Percentiles rank a stretch among this genome's conserved stretches.
Conservation (phyloP, 2,329 filamentous ascomycete species). For the Boeremia exigua region DNA sequence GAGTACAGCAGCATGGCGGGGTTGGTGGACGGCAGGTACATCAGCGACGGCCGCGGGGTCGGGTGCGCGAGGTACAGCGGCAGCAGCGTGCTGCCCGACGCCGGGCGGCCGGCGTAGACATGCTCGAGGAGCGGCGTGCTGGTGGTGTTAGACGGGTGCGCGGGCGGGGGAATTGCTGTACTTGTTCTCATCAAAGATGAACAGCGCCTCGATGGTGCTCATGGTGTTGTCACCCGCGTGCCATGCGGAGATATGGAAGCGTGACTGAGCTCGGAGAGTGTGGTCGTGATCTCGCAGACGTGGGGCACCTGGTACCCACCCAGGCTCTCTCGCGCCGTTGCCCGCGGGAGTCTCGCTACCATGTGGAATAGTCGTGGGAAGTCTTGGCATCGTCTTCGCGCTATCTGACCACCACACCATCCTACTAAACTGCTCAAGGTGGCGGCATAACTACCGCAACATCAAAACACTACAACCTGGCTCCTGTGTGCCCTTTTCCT, state of each 20-base stretch:
- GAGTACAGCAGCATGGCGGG: slow-evolving; percentile 91
- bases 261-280: neutral
- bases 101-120: slow-evolving; percentile 81
- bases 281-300: neutral
- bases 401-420: no score
- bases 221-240: slow-evolving; percentile 39
- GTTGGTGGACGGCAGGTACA: slow-evolving; percentile 81
- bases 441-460: no score
- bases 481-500: neutral
- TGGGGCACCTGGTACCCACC: no score
- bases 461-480: neutral
- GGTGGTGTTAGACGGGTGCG: slow-evolving; percentile 24
- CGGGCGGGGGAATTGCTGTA: slow-evolving; percentile 44
- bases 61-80: slow-evolving; percentile 87
- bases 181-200: slow-evolving; percentile 97
- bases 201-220: slow-evolving; percentile 88
- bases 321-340: slow-evolving; percentile 11
- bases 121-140: slow-evolving; percentile 89
- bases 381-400: no score
- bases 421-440: no score
- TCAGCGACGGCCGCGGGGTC: slow-evolving; percentile 79
- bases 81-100: slow-evolving; percentile 76
- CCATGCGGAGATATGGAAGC: slow-evolving; percentile 25
- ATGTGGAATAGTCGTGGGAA: no score
- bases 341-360: slow-evolving; percentile 38